Evolutionary conservation across 2,329 filamentous ascomycete species (phyloP), one percentile per base, ranked within the genome.

Genomic region (Onygena corvina): DNA sequence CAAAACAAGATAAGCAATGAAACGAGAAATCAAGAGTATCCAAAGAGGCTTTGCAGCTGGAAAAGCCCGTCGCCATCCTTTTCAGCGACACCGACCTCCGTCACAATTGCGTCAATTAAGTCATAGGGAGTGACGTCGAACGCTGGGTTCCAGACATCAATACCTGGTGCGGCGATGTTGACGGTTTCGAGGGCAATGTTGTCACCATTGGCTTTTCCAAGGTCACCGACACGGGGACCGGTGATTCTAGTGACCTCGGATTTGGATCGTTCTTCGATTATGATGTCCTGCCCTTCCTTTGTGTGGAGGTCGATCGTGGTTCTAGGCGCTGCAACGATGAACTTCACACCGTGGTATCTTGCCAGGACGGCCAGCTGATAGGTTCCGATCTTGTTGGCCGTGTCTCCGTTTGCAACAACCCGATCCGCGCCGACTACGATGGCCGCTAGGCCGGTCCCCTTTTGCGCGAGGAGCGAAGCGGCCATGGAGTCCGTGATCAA

Each of bases 401-500:
- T 96, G 68, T 98, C 92, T 25, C 92, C 92, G 60, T 98, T 98
- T 46, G 88, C 85, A 27, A 90, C 92, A 11, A 98, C 92, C 50
- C 92, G 80, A 65, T 98, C 92, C 2, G 92, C 92, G 23, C 92
- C 92, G 0, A 98, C 92, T 25, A 98, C 83, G 47, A 98, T 86
- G 4, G 88, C 90, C 4, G 80, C 77, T 52, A 98, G 85, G 59
- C 82, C 80, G 61, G 80, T 75, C 31, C 74, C 68, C 18, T 73
- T 49, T 60, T 51, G 66, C 52, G 56, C 74, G 62, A 98, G 84
- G 6, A 98, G 75, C 0, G 90, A 83, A 9, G 83, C 89, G 1
- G 87, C 92, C 92, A 98, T 98, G 25, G 88, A 95, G 67, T 98
- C 92, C 0, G 90, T 94, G 58, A 98, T 83, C 44, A 98, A 73